Evolutionary conservation across 495 filamentous ascomycete species (phyloP), one percentile per base, ranked within the genome.

Genomic region (Penicillium longicatenatum): DNA sequence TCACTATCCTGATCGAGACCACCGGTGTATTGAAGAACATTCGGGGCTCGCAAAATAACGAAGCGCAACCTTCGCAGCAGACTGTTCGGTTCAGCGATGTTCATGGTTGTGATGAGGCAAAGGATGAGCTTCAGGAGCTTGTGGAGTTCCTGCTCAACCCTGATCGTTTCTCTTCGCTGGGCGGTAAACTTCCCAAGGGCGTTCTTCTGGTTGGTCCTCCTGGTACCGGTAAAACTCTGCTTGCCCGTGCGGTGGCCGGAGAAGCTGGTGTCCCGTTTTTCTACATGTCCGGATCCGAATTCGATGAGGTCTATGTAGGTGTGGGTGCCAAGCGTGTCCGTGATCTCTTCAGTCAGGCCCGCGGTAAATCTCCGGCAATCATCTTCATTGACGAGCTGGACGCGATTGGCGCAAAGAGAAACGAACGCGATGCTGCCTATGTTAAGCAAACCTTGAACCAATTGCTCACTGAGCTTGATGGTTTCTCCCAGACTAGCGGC

Each of bases 231-330:
- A 98, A 98, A 74, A 98, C 94, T n/a, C 82, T 98, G 41, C 84
- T 98, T 54, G 94, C 94, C 56, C 89, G 95, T 61, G 94, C 94
- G 11, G 94, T 98, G 50, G 94, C 94, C 52, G 94, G 94, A 26
- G 94, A 98, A 78, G 92, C 94, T 43, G 94, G 94, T 56, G 95
- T 98, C 20, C 94, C 94, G 1, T 98, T 97, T 83, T 98, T 97
- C 82, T 98, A 94, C 82, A 97, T 98, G 93, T 98, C 95, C 62
- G 94, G 94, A 26, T 93, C 89, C 55, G 95, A 98, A 71, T 98
- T 98, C 68, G 94, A 98, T 66, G 94, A 98, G 71, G 89, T 98
- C 41, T 98, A 97, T 65, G 95, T 98, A 22, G 94, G 94, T 64
- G 95, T 98, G 52, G 94, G 94, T 64, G 94, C 94, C 47, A 98